phyloP scores from a whole-genome alignment of 805 yeast species.

The Yarrowia keelungensis region DNA sequence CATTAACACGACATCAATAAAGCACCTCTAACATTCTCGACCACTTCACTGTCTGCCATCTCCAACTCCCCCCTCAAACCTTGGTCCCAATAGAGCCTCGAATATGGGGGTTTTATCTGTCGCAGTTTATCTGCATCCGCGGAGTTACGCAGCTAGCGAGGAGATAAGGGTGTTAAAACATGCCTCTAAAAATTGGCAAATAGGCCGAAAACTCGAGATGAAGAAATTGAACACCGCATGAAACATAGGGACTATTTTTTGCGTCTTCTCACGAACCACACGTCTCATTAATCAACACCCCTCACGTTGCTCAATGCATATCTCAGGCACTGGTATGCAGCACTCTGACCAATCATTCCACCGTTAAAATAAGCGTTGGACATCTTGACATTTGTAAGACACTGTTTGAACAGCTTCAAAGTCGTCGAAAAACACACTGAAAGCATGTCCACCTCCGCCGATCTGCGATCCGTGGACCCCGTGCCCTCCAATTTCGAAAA shows the following conservation, averaged over 20 bases:
- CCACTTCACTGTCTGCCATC: too few species aligned
- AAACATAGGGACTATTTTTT: too few species aligned
- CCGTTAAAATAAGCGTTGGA: not conserved
- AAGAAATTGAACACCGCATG: too few species aligned
- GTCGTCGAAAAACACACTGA: not conserved
- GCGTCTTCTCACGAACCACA: too few species aligned
- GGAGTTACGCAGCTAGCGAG: not conserved
- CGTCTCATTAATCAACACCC: too few species aligned
- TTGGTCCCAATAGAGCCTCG: not conserved
- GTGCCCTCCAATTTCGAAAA: slow-evolving; percentile 1
- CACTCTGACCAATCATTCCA: slow-evolving; percentile 4
- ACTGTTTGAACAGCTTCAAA: not conserved
- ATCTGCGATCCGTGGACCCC: slow-evolving; percentile 28
- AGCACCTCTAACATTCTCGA: too few species aligned
- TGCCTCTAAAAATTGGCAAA: too few species aligned
- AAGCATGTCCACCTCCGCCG: slow-evolving; percentile 16
- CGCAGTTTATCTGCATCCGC: not conserved
- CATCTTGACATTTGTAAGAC: not conserved
- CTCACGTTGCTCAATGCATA: not conserved
- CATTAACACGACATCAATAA: too few species aligned
- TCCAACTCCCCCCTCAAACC: not conserved
- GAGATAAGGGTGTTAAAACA: too few species aligned
- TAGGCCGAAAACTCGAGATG: too few species aligned
- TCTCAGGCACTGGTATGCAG: not conserved
- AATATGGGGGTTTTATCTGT: not conserved